phyloP scores from a whole-genome alignment of 1,139 yeast species.

The Candida labiduridarum region DNA sequence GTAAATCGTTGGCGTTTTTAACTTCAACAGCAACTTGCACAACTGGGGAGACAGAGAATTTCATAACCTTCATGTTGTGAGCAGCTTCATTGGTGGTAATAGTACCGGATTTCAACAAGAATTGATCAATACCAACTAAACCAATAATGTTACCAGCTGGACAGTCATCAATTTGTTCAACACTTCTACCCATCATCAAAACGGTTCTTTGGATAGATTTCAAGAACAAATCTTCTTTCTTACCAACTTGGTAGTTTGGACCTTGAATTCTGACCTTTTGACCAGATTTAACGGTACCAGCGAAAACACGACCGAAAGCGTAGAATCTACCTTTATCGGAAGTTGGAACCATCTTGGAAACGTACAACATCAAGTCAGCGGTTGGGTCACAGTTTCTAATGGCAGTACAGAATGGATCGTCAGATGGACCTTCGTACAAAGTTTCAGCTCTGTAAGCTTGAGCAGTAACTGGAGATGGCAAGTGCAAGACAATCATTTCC shows the following conservation, averaged over 20 bases:
- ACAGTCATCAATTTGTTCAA: conserved; percentile 98
- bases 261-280: conserved; percentile 99
- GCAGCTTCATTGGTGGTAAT: conserved; percentile 95
- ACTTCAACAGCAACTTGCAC: conserved; percentile 99
- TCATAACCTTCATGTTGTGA: conserved; percentile 99
- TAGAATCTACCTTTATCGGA: conserved; percentile 99
- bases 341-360: conserved; percentile 99
- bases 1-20: conserved; percentile 98
- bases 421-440: conserved; percentile 98
- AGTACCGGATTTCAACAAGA: conserved; percentile 99
- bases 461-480: conserved; percentile 99
- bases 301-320: conserved; percentile 99
- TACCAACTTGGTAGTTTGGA: conserved; percentile 98
- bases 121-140: conserved; percentile 99
- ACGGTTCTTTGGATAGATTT: conserved; percentile 99
- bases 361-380: conserved; percentile 98
- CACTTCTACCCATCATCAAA: conserved; percentile 99
- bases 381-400: conserved; percentile 98
- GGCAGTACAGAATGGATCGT: conserved; percentile 88
- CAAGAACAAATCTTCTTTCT: conserved; percentile 95
- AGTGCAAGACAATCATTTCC: conserved; percentile 98
- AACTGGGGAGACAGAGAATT: conserved; percentile 99
- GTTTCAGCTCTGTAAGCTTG: conserved; percentile 99
- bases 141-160: conserved; percentile 99
- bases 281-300: conserved; percentile 99